A percentile compares a stretch with the other conserved stretches of the same genome.
phyloP scores from a whole-genome alignment of 306 rosid genomes.

The Begonia masoniana region DNA sequence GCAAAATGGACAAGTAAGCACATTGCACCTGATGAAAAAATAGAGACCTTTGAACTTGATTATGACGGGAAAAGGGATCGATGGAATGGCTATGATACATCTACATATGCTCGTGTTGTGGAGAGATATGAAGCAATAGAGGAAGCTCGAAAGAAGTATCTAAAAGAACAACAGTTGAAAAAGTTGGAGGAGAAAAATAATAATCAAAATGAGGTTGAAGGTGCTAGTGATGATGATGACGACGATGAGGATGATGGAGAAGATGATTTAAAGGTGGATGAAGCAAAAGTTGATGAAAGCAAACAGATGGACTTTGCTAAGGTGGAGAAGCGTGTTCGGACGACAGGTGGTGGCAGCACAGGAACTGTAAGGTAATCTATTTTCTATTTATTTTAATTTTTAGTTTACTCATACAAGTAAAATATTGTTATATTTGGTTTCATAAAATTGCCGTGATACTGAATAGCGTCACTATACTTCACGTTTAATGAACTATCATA shows the following conservation, averaged over 20 bases:
- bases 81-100: slow-evolving; percentile 65
- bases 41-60: slow-evolving; percentile 46
- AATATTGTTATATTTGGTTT: too few species aligned
- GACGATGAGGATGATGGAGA: slow-evolving; percentile 11
- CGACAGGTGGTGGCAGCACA: slow-evolving; percentile 59
- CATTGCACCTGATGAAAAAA: slow-evolving; percentile 66
- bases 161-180: slow-evolving; percentile 40
- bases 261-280: slow-evolving; percentile 38
- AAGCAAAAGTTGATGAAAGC: slow-evolving; percentile 66
- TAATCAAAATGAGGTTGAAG: slow-evolving; percentile 19
- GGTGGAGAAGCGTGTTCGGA: slow-evolving; percentile 55
- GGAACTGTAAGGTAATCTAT: slow-evolving; percentile 42
- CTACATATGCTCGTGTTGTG: slow-evolving; percentile 31
- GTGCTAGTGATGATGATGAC: slow-evolving; percentile 32
- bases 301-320: slow-evolving; percentile 55
- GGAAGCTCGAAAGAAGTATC: slow-evolving; percentile 38
- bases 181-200: slow-evolving; percentile 38
- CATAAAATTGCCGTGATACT: too few species aligned
- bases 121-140: slow-evolving; percentile 43
- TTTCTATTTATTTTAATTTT: neutral
- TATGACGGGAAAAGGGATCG: slow-evolving; percentile 55
- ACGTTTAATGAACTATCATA: too few species aligned
- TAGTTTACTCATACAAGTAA: neutral
- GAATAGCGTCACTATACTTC: too few species aligned
- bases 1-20: slow-evolving; percentile 52